Evolutionary conservation across 116 monocot genomes (phyloP).

Genomic region (Posidonia oceanica): DNA sequence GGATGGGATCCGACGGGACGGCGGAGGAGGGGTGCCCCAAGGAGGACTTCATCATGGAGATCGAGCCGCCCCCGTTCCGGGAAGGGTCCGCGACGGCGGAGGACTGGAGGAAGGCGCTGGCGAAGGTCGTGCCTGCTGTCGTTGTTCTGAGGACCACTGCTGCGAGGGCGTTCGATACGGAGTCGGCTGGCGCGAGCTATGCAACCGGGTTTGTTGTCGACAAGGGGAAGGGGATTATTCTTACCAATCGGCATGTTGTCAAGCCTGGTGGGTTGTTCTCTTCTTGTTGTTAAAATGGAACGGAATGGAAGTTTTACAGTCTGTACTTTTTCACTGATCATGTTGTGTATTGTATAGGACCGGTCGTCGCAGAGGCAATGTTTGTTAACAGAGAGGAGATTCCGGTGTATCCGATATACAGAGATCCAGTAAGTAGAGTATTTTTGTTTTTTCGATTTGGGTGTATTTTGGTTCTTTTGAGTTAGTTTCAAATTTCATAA

Average conservation of each 20-base stretch:
- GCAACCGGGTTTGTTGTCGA: slow-evolving; percentile 90
- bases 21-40: slow-evolving; percentile 12
- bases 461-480: neutral
- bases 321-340: neutral
- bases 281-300: neutral
- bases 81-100: slow-evolving; percentile 65
- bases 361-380: slow-evolving; percentile 94
- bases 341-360: slow-evolving; percentile 28
- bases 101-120: slow-evolving; percentile 79
- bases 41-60: slow-evolving; percentile 46
- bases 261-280: slow-evolving; percentile 46
- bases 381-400: slow-evolving; percentile 91
- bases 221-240: slow-evolving; percentile 60
- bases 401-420: slow-evolving; percentile 67
- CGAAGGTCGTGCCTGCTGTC: slow-evolving; percentile 71
- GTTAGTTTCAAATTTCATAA: too few species aligned
- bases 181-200: slow-evolving; percentile 72
- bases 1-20: slow-evolving; percentile 17
- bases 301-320: neutral
- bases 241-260: slow-evolving; percentile 91
- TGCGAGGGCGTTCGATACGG: slow-evolving; percentile 74
- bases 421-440: slow-evolving; percentile 65
- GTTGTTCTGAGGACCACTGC: slow-evolving; percentile 88
- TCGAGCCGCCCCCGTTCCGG: slow-evolving; percentile 29
- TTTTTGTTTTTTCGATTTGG: neutral